A percentile compares a stretch with the other conserved stretches of the same genome.
Evolutionary conservation across 257 asterid species (phyloP).

Genomic region (Agastache rugosa): DNA sequence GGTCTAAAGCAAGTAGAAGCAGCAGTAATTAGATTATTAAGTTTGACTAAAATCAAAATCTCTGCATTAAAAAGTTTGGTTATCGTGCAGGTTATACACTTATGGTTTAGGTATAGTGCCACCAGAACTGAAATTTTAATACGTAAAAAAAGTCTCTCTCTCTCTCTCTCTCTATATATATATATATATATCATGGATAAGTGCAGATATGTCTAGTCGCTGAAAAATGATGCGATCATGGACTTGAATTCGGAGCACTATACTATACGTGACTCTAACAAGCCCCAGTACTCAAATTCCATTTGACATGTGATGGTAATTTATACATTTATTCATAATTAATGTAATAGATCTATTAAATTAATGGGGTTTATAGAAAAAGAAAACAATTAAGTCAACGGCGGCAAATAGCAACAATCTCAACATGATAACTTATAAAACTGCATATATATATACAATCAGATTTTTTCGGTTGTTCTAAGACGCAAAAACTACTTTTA

Average conservation of each 20-base stretch:
- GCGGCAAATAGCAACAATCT: too few relatives aligned
- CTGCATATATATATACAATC: too few relatives aligned
- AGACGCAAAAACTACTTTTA: too few relatives aligned
- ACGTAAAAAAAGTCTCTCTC: not conserved
- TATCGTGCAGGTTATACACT: constrained; percentile 5
- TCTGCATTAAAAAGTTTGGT: not conserved
- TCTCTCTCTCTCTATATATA: not conserved
- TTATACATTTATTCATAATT: not conserved
- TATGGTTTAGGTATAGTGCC: constrained; percentile 32
- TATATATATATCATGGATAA: too few relatives aligned
- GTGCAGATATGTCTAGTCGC: constrained; percentile 9
- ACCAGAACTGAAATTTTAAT: constrained; percentile 4
- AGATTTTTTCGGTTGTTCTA: too few relatives aligned
- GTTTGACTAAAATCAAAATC: not conserved
- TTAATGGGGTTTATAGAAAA: too few relatives aligned
- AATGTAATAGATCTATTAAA: too few relatives aligned
- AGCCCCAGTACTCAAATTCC: not conserved
- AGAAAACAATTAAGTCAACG: too few relatives aligned
- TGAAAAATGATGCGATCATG: constrained; percentile 18
- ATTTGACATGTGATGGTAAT: not conserved
- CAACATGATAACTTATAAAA: not conserved
- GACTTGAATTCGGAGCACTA: constrained; percentile 15
- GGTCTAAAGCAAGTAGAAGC: constrained; percentile 36
- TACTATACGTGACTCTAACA: not conserved
- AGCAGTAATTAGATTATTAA: not conserved